Evolutionary conservation across 257 asterid species (phyloP).

Genomic region (Coffea eugenioides): DNA sequence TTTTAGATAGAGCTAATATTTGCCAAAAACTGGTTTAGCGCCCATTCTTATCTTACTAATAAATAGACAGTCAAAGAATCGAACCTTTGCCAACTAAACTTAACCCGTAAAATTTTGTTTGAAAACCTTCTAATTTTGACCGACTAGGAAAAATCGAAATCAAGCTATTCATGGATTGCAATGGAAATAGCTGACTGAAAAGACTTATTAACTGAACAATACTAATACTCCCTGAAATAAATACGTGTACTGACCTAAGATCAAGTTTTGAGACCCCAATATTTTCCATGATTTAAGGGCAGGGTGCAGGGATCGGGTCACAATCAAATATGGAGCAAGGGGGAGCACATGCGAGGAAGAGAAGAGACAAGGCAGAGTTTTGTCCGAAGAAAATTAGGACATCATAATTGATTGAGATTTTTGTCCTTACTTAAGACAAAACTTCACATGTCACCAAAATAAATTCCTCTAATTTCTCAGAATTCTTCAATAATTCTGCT

Average conservation of each 20-base stretch:
- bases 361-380: slow-evolving; percentile 11
- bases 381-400: slow-evolving; percentile 5
- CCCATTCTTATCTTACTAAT: no score
- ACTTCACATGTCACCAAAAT: not conserved
- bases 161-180: no score
- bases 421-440: slow-evolving; percentile 2
- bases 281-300: not conserved
- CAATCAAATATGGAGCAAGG: not conserved
- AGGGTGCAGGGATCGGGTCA: not conserved
- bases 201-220: no score
- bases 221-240: not conserved
- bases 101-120: no score
- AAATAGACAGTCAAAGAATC: no score
- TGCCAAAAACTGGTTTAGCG: no score
- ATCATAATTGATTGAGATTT: slow-evolving; percentile 2
- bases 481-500: not conserved
- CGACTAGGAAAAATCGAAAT: no score
- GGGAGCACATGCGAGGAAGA: slow-evolving; percentile 17
- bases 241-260: not conserved
- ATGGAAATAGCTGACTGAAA: no score
- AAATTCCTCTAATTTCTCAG: not conserved
- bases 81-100: no score
- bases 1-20: no score
- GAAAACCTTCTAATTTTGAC: no score
- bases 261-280: not conserved